Percentiles rank a stretch among this genome's conserved stretches.
Conservation (phyloP, 140 eudicot genomes). For the Oenanthe javanica region DNA sequence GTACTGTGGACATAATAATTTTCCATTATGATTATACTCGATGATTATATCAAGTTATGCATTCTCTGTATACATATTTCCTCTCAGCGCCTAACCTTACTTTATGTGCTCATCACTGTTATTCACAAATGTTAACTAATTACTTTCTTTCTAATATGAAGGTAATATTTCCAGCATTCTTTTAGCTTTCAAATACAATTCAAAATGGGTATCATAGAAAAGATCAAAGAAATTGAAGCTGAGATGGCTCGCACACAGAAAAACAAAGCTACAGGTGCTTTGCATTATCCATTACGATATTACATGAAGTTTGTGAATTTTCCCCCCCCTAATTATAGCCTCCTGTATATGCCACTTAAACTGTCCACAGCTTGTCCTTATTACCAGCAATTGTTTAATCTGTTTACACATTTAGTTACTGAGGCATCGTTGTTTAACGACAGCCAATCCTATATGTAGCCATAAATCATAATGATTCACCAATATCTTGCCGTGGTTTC, state of each 20-base stretch:
- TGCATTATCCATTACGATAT: background rate
- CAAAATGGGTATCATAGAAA: constrained; percentile 93
- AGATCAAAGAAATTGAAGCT: constrained; percentile 94
- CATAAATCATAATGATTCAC: background rate
- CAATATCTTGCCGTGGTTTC: background rate
- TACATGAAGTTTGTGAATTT: background rate
- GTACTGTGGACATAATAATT: background rate
- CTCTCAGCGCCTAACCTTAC: background rate
- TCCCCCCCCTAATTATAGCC: background rate
- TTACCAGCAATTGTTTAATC: background rate
- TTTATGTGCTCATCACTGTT: background rate
- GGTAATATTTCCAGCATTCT: background rate
- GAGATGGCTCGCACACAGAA: constrained; percentile 99
- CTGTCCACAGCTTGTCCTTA: background rate
- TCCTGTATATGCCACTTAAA: background rate
- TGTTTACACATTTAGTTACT: background rate
- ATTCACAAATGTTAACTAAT: background rate
- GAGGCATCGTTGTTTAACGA: background rate
- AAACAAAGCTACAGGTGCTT: constrained; percentile 90
- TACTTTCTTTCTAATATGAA: background rate
- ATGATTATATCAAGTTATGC: background rate
- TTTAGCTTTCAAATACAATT: constrained; percentile 10
- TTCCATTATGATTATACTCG: too few relatives aligned
- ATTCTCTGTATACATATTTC: background rate
- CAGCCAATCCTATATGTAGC: background rate